Conservation (phyloP, 139 green algal genomes). For the Chlorella sp. region DNA sequence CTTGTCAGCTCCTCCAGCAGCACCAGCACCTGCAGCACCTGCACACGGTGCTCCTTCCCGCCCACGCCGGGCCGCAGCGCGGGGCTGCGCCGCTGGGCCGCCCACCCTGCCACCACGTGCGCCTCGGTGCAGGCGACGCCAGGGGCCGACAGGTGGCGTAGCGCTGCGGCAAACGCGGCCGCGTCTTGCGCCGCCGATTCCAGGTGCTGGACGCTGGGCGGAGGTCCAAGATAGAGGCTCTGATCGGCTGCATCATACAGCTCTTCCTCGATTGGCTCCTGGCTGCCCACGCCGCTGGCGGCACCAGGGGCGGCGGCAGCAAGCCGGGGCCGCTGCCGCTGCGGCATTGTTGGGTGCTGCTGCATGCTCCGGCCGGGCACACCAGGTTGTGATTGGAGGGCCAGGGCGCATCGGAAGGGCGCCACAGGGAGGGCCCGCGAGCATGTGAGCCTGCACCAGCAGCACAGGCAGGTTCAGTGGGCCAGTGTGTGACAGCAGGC, state of each 20-base stretch:
- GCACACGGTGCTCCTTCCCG: neutral
- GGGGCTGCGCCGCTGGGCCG: neutral
- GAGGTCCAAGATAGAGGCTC: neutral
- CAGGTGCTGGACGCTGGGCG: neutral
- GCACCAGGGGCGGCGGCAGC: neutral
- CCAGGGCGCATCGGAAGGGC: no score
- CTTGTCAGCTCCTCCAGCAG: slow-evolving; percentile 17
- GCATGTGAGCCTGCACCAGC: no score
- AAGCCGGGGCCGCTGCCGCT: neutral
- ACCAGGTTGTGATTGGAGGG: no score
- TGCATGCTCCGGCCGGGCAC: no score
- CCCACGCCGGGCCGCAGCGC: neutral
- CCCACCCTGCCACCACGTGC: slow-evolving; percentile 28
- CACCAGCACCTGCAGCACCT: slow-evolving; percentile 9
- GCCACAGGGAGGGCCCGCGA: no score
- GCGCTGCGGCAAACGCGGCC: neutral
- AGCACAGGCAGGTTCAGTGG: neutral
- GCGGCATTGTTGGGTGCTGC: neutral
- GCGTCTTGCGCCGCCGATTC: neutral
- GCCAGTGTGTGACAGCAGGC: no score
- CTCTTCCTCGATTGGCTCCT: no score
- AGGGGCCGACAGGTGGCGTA: neutral
- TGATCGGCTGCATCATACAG: no score
- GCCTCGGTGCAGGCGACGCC: slow-evolving; percentile 8
- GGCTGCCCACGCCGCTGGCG: neutral